Evolutionary conservation across 345 rosid species (phyloP), one percentile per base, ranked within the genome.

Genomic region (Leavenworthia alabamica): DNA sequence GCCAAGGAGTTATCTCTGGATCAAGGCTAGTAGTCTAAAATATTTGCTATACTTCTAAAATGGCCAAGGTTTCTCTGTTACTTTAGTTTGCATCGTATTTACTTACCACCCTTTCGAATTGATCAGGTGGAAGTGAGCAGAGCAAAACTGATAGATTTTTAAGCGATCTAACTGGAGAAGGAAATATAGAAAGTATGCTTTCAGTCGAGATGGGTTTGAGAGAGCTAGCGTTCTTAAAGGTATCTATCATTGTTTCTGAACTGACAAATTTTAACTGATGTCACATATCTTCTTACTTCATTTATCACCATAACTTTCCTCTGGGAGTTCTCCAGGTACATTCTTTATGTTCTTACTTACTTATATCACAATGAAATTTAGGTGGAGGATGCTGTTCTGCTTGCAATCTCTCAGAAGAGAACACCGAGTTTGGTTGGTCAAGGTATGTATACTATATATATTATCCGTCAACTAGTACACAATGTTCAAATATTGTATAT

Each of bases 111-210:
- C 23, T 49, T 61, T 56, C 49, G 22, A 63, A 48, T 62, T 67
- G 56, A 58, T 32, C 78, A 89, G 80, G 71, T 57, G 79, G 64
- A 42, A 79, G 78, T 72, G 90, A 82, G 41, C 62, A 82, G 75
- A 74, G 74, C 66, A 83, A 83, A 67, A 60, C 62, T 62, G 68
- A 46, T n/a, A 82, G 82, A 20, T 88, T 81, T 71, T 59, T 84
- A 74, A 86, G 77, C 77, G 92, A 86, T 66, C 71, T 94, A 59
- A 82, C 88, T 0, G 96, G 96, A 79, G 99, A 94, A 79, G 97
- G 97, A 72, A 94, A 90, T 80, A 90, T 94, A 24, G 99, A 94
- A 81, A 88, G 88, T 71, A 88, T 90, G 90, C 97, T 90, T 68
- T 86, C 96, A 41, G 96, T 94, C 72, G 96, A 88, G 79, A 94